Base-by-base conservation (phyloP, 495 filamentous ascomycete genomes). In the Letharia columbiana region DNA sequence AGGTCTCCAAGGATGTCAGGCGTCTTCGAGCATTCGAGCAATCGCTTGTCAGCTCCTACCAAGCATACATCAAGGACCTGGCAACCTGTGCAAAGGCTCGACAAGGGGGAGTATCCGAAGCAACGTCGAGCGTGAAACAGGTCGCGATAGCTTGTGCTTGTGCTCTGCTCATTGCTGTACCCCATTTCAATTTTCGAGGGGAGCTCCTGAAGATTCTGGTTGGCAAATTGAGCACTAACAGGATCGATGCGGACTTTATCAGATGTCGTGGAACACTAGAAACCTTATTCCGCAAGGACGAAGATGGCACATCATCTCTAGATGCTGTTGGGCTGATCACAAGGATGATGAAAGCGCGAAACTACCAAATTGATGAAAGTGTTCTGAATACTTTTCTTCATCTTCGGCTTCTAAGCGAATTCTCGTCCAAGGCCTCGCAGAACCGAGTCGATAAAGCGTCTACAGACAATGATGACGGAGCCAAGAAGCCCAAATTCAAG, bases 101-200 rank as follows among this genome's bases (percentile, higher is more conserved):
- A 69, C 62, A 79, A 67, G 66, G 71, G 31, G 70, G 64, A 37
- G 44, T 52, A 9, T 66, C 71, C 10, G 69, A 74, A 71, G 76
- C 69, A 20, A 73, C 76, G 66, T 66, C 75, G 54, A 66, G 76
- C 47, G 70, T 94, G 62, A 80, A 85, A 56, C 87, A 79, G 62
- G 79, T 96, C 18, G 94, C 94, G 3, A 89, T 96, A 61, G 86
- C 83, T 23, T 98, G 95, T 74, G 89, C 89, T 11, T 93, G 90
- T 72, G 86, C 79, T 40, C 81, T 98, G 23, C 78, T 98, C 42
- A 78, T 84, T 17, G 78, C 86, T 2, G 91, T 96, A 8, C 90
- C 94, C 15, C 95, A 98, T 77, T 98, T 98, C 84, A 98, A 98
- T 77, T 96, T 94, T 76, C 84, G 95, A 11, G 81, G 79, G 40